Evolutionary conservation across 106 monocot genomes (phyloP).

Genomic region (Posidonia australis): DNA sequence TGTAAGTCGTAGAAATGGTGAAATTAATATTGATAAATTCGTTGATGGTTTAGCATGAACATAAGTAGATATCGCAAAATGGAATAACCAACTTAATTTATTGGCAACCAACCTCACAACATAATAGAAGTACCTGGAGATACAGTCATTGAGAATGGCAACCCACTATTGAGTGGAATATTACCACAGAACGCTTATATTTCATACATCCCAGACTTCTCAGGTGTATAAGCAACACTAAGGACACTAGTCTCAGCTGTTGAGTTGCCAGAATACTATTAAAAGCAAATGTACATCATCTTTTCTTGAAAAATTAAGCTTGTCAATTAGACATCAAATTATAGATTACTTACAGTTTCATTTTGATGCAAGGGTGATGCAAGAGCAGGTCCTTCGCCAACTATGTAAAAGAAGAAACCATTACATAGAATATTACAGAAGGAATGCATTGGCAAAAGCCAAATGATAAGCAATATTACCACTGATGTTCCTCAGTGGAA

Average conservation of each 20-base stretch:
- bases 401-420: not conserved
- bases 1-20: no score
- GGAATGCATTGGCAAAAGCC: not conserved
- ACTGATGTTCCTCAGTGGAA: conserved; percentile 32
- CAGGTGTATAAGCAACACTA: conserved; percentile 57
- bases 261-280: conserved; percentile 28
- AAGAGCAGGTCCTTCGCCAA: conserved; percentile 12
- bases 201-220: conserved; percentile 63
- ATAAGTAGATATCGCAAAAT: no score
- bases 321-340: not conserved
- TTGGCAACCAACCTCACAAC: not conserved
- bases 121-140: conserved; percentile 41
- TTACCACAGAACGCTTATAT: conserved; percentile 73
- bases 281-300: conserved; percentile 4
- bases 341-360: conserved; percentile 26
- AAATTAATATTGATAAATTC: no score
- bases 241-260: conserved; percentile 41
- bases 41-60: no score
- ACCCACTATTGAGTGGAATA: conserved; percentile 55
- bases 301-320: not conserved
- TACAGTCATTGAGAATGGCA: conserved; percentile 44
- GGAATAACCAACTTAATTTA: no score
- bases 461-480: conserved; percentile 25
- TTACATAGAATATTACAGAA: not conserved
- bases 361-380: conserved; percentile 14